These are phyloP conservation scores for Ampelocalamus luodianensis DNA, from an alignment of 176 grass and related monocot genomes.

Conservation along the genomic window DNA sequence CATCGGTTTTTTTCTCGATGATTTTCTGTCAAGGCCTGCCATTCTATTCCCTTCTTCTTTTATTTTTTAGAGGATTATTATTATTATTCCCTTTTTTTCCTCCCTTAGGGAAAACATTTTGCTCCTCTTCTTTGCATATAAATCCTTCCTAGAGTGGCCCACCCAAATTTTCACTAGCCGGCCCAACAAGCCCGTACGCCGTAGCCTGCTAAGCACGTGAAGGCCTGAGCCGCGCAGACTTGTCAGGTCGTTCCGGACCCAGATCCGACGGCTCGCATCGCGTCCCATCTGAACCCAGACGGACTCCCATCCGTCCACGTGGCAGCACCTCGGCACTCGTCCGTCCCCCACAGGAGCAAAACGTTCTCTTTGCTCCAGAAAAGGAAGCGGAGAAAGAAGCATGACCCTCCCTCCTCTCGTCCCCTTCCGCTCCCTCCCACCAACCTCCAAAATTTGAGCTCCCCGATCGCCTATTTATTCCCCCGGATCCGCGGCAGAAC, in stretches of 20 bases:
- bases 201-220: not conserved
- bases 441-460: slow-evolving; percentile 5
- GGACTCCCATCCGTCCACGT: not conserved
- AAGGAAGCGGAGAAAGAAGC: not conserved
- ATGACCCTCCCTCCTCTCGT: not conserved
- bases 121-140: too few relatives aligned
- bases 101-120: too few relatives aligned
- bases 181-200: too few relatives aligned
- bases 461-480: not conserved
- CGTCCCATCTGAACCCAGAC: not conserved
- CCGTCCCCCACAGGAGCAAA: too few relatives aligned
- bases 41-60: too few relatives aligned
- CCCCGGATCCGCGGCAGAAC: slow-evolving; percentile 13
- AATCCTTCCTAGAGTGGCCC: too few relatives aligned
- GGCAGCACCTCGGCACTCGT: not conserved
- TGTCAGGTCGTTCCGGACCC: not conserved
- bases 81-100: too few relatives aligned
- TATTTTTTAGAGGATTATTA: too few relatives aligned
- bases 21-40: too few relatives aligned
- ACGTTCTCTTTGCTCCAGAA: not conserved
- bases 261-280: not conserved
- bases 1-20: too few relatives aligned
- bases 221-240: not conserved
- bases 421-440: not conserved
- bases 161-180: too few relatives aligned